These are phyloP conservation scores for Pichia eremophila DNA, from an alignment of 805 yeast genomes.

Conservation along the genomic window DNA sequence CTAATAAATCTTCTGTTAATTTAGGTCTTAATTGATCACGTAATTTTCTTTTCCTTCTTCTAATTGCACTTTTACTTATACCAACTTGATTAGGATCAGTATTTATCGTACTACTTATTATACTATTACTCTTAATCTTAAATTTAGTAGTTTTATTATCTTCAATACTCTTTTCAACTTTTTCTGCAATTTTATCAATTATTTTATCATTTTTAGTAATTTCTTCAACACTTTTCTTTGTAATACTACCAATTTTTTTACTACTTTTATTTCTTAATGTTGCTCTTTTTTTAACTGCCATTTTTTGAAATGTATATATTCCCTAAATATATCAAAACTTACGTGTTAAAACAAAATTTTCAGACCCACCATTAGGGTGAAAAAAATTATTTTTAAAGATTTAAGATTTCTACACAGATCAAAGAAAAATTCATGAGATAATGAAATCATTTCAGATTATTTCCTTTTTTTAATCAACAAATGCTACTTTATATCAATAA, in stretches of 20 bases:
- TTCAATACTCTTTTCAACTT: constrained; percentile 3
- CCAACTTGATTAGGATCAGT: constrained; percentile 30
- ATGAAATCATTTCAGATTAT: no score
- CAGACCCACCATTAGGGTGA: no score
- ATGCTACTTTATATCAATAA: no score
- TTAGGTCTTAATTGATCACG: constrained; percentile 59
- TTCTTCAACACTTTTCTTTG: constrained; percentile 14
- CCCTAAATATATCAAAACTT: no score
- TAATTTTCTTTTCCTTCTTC: constrained; percentile 54
- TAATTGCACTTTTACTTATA: constrained; percentile 55
- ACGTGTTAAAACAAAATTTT: no score
- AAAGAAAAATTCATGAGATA: no score
- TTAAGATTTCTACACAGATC: no score
- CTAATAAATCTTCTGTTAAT: constrained; percentile 50
- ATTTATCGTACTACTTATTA: not conserved
- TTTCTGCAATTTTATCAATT: constrained; percentile 13
- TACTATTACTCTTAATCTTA: constrained; percentile 1
- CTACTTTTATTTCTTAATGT: constrained; percentile 35
- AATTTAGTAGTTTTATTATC: not conserved
- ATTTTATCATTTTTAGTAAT: constrained; percentile 10
- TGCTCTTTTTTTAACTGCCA: constrained; percentile 40
- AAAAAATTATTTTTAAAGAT: no score
- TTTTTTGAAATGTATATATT: not conserved
- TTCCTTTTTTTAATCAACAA: no score
- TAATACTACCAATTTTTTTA: constrained; percentile 13